phyloP scores from a whole-genome alignment of 371 early-diverging fungal genomes.

The Phascolomyces articulosus region DNA sequence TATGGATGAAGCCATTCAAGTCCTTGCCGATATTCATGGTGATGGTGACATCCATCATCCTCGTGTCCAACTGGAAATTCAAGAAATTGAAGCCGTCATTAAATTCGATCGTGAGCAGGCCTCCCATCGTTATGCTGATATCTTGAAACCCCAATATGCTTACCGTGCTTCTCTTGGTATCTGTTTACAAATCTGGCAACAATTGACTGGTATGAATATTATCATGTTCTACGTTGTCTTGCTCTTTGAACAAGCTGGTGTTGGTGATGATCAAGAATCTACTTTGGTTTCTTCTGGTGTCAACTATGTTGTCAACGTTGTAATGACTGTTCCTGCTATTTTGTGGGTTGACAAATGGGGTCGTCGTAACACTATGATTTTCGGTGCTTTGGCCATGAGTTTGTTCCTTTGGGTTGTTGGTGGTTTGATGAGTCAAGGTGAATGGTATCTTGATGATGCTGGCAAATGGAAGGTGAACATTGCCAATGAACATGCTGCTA shows the following conservation, averaged over 20 bases:
- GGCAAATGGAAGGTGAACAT: conserved; percentile 23
- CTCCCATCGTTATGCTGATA: conserved; percentile 68
- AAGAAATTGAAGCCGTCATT: conserved; percentile 68
- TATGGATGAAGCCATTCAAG: conserved; percentile 68
- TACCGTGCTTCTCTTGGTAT: conserved; percentile 68
- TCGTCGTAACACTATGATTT: conserved; percentile 51
- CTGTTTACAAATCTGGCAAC: conserved; percentile 69
- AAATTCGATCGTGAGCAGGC: conserved; percentile 69
- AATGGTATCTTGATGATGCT: conserved; percentile 23
- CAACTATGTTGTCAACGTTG: conserved; percentile 66
- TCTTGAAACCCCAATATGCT: conserved; percentile 58
- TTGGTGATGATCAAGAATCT: conserved; percentile 42
- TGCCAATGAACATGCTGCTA: conserved; percentile 1
- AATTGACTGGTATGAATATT: conserved; percentile 78
- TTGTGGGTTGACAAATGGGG: conserved; percentile 73
- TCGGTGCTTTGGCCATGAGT: conserved; percentile 39
- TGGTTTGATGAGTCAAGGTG: conserved; percentile 35
- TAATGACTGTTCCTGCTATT: conserved; percentile 73
- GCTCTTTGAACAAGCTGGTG: conserved; percentile 68
- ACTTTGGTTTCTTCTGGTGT: conserved; percentile 63
- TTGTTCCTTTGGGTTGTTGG: conserved; percentile 37
- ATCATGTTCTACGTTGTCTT: conserved; percentile 74
- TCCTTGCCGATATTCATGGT: conserved; percentile 74
- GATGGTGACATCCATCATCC: conserved; percentile 52
- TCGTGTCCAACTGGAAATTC: conserved; percentile 57